These are phyloP conservation scores for Rhodotorula diobovata DNA, from an alignment of 768 basidiomycete genomes.

Conservation along the genomic window DNA sequence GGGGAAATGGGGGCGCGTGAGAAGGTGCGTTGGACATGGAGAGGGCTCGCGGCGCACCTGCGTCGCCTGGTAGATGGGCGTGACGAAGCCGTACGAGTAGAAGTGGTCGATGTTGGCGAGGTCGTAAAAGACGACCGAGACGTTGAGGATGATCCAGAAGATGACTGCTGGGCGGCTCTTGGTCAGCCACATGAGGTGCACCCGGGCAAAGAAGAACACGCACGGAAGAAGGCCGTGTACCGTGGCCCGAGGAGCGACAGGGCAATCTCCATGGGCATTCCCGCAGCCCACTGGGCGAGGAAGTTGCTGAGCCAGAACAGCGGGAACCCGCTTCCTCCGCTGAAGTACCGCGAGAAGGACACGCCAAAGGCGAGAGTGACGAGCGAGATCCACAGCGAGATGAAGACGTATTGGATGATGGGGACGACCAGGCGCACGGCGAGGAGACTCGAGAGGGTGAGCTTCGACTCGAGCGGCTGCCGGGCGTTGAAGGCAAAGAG, in stretches of 20 bases:
- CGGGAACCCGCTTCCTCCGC: constrained; percentile 45
- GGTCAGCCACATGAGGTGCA: too few species aligned
- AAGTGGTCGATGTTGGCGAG: constrained; percentile 44
- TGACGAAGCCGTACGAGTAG: constrained; percentile 45
- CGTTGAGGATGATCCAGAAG: constrained; percentile 42
- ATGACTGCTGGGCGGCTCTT: constrained; percentile 4
- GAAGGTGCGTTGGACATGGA: background rate
- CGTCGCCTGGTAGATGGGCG: constrained; percentile 28
- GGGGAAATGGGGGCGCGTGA: background rate
- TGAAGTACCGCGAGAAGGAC: constrained; percentile 43
- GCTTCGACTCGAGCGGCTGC: background rate
- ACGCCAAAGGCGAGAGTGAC: constrained; percentile 46
- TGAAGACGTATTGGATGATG: constrained; percentile 14
- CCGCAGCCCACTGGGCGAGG: background rate
- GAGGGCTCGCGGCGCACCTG: constrained; percentile 1
- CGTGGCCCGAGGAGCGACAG: constrained; percentile 43
- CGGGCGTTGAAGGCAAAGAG: constrained; percentile 14
- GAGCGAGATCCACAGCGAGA: constrained; percentile 40
- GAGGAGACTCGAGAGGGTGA: constrained; percentile 12
- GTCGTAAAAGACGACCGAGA: constrained; percentile 6
- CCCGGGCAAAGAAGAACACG: background rate
- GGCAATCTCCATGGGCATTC: constrained; percentile 26
- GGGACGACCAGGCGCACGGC: constrained; percentile 13
- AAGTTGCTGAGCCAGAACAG: constrained; percentile 45
- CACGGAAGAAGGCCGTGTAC: constrained; percentile 46